Percentiles rank a stretch among this genome's conserved stretches.
Evolutionary conservation across 352 stramenopile genomes (phyloP).

Genomic region (Phytophthora syringae): DNA sequence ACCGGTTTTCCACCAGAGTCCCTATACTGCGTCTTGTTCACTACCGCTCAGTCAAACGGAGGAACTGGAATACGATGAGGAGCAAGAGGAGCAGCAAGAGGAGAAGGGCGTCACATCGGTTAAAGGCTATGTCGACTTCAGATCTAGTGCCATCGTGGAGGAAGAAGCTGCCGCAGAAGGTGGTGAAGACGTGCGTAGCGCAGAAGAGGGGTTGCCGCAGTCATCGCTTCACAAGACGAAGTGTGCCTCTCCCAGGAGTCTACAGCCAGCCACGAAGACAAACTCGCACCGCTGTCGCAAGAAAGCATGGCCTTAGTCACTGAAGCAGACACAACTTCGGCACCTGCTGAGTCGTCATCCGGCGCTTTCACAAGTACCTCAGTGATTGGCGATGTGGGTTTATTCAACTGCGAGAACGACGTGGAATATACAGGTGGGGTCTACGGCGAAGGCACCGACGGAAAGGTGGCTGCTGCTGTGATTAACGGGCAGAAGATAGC

Average conservation of each 20-base stretch:
- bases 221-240: slow-evolving; percentile 17
- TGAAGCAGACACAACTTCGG: slow-evolving; percentile 7
- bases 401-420: slow-evolving; percentile 86
- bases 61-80: slow-evolving; percentile 37
- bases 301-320: slow-evolving; percentile 25
- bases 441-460: slow-evolving; percentile 87
- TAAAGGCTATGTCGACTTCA: neutral
- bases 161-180: slow-evolving; percentile 1
- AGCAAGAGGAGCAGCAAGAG: slow-evolving; percentile 18
- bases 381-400: slow-evolving; percentile 81
- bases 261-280: slow-evolving; percentile 24
- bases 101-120: slow-evolving; percentile 6
- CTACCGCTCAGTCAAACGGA: slow-evolving; percentile 45
- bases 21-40: slow-evolving; percentile 34
- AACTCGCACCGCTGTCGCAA: slow-evolving; percentile 36
- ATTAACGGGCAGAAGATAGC: slow-evolving; percentile 83
- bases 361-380: slow-evolving; percentile 79
- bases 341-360: slow-evolving; percentile 15
- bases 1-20: slow-evolving; percentile 35
- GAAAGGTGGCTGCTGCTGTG: slow-evolving; percentile 77
- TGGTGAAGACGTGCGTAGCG: slow-evolving; percentile 1
- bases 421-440: slow-evolving; percentile 84
- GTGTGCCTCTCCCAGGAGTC: slow-evolving; percentile 33
- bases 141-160: slow-evolving; percentile 12
- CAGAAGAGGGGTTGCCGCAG: slow-evolving; percentile 11